Evolutionary conservation across 2,329 filamentous ascomycete species (phyloP), one percentile per base, ranked within the genome.

Genomic region (Didymella pinodella): DNA sequence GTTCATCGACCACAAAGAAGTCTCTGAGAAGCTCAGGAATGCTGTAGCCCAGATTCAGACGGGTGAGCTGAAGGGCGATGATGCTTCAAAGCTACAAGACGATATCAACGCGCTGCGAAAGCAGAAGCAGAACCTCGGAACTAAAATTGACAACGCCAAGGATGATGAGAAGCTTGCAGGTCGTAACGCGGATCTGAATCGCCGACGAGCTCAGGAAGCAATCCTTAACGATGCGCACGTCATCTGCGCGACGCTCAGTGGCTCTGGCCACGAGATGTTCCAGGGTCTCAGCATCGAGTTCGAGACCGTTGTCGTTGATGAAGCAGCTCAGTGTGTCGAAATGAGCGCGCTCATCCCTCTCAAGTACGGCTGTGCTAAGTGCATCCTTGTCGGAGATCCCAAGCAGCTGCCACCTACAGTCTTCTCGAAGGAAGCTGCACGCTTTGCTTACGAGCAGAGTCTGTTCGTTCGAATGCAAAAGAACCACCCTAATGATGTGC

Each of bases 381-480:
- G 95, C 79, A 92, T 99, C 67, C 86, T 99, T 31, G 95, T 99
- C 29, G 95, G 95, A 80, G 95, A 99, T 80, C 95, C 95, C 0
- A 98, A 99, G 77, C 95, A 99, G 78, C 81, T 99, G 66, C 95
- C 95, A 5, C 95, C 95, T 0, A 99, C 95, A 0, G 95, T 99
- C 8, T 86, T 99, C 56, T 98, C 95, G 2, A 92, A 95, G 74
- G 93, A 93, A 68, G 95, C 95, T 4, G 91, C 93, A 14, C 87
- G 88, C 36, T 98, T 93, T 77, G 93, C 95, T 65, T 99, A 98
- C 78, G 94, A 98, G 73, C 95, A 99, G 80, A 97, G 92, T 84
- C 82, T 99, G 78, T 99, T 99, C 80, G 95, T 98, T 53, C 90
- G 95, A 32, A 99, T 99, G 94, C 95, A 98, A 75, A 88, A 89